Base-by-base conservation (phyloP, 2,329 filamentous ascomycete species). In the Penicillium expansum region DNA sequence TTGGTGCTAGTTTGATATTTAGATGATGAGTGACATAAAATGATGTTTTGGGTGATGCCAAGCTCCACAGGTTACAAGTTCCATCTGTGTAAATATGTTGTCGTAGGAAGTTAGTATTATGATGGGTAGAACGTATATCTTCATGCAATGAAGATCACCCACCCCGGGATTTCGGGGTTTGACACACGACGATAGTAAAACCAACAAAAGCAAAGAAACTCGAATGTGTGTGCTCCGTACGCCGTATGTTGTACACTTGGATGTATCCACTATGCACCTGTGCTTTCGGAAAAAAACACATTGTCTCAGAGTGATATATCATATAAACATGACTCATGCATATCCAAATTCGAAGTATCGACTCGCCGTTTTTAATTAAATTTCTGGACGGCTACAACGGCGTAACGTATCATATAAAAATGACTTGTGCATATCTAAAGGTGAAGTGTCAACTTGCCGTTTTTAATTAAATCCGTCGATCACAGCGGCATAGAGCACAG, bases 401-500 rank as follows among this genome's bases (percentile, higher is more conserved):
- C n/a, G 18, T 22, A 35, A 53, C 27, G 33, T 22, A 39, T 55
- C 35, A 49, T 42, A 55, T 55, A 33, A 10, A 18, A 16, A 48
- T 2, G 6, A 42, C 16, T 33, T 3, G 7, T 33, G 16, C 20
- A 52, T 44, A 27, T 18, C 13, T 16, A 45, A 10, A 37, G 14
- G 27, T 2, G 22, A 37, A 18, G n/a, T n/a, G 30, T 50, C 38
- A 6, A 42, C 30, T 33, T 13, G 30, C 45, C 45, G 52, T 55
- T 55, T 37, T 50, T 43, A 49, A 41, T 49, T 35, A 48, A 38
- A 22, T 20, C 2, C 22, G 37, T 20, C 29, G 45, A 51, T 55
- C 52, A 22, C 37, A 55, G 51, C 52, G 45, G 37, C 29, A 38
- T n/a, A 37, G 37, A 51, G 52, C 45, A 55, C 30, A 37, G 45